These are phyloP conservation scores for Diaporthe sp. DNA, from an alignment of 2,329 filamentous ascomycete species.

Conservation along the genomic window DNA sequence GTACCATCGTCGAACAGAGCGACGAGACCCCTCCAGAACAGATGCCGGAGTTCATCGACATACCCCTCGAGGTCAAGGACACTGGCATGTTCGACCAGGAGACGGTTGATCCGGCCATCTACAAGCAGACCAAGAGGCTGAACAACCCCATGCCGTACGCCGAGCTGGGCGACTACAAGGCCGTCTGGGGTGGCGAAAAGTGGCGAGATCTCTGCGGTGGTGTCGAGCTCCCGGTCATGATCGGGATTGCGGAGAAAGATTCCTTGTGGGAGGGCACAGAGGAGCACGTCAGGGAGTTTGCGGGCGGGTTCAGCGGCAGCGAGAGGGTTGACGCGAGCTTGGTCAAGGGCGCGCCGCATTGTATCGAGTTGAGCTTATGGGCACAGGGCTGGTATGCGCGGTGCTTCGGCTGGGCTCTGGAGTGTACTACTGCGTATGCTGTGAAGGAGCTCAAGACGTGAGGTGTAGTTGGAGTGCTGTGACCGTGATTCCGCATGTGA, in stretches of 20 bases:
- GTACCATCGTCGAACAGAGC: background rate
- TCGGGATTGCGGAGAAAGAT: constrained; percentile 42
- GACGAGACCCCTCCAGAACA: constrained; percentile 1
- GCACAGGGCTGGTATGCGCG: constrained; percentile 34
- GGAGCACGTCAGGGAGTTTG: constrained; percentile 40
- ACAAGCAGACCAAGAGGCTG: constrained; percentile 38
- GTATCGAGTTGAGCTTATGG: constrained; percentile 36
- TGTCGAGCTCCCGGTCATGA: constrained; percentile 41
- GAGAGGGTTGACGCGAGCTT: constrained; percentile 40
- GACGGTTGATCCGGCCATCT: constrained; percentile 39
- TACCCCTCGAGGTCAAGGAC: constrained; percentile 38
- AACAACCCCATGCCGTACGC: constrained; percentile 37
- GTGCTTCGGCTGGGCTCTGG: constrained; percentile 34
- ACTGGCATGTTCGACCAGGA: constrained; percentile 38
- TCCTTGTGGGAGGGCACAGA: constrained; percentile 39
- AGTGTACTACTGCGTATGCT: constrained; percentile 27
- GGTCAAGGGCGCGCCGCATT: constrained; percentile 33
- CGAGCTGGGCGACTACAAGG: constrained; percentile 36
- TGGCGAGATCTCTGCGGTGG: constrained; percentile 21
- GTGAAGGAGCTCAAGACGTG: background rate
- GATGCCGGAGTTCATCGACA: constrained; percentile 9
- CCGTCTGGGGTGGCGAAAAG: constrained; percentile 28
- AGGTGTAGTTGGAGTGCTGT: background rate
- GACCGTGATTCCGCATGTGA: background rate
- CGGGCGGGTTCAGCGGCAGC: constrained; percentile 39